Base-by-base conservation (phyloP, 805 yeast species). In the Saccharomycopsis microspora region DNA sequence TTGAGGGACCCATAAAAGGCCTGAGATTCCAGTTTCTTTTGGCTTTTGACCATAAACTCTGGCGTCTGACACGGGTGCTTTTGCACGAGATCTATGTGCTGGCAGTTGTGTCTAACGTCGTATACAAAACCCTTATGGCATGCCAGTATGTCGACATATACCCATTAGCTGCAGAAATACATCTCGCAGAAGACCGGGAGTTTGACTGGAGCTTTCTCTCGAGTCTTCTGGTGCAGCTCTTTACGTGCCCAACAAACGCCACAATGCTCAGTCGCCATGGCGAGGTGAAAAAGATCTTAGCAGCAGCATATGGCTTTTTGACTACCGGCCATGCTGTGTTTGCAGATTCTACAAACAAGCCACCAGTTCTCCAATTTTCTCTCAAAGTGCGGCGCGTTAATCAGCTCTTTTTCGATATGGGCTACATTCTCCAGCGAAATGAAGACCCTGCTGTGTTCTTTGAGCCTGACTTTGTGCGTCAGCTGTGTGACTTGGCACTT, bases 111-210 rank as follows among this genome's bases (percentile, higher is more conserved):
- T 75, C 85, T 9, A 79, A 79, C 56, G 61, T 71, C 44, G 64
- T 62, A 9, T 80, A 70, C 59, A 80, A 80, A 57, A 61, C 71
- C 32, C 59, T 80, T n/a, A 65, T 84, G 39, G 80, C 83, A n/a
- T 73, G 75, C 38, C 90, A 87, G 56, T 88, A 87, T 58, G 83
- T 87, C 40, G 94, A 87, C 55, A 68, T 87, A 0, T 90, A 90
- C 60, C 89, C 94, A 0, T 71, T 75, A 5, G 64, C 85, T 10
- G 78, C 84, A 1, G 85, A 85, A 53, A 68, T 82, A 67, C 85
- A 80, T 55, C 69, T 85, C 42, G 64, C 73, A 0, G 64, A 74
- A 43, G 96, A 87, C 55, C 69, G 88, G 44, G 95, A 86, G 53
- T 90, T 94, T 0, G 95, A 87, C 55, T 66, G 72, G 54, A 83